Base-by-base conservation (phyloP, 73 alveolate genomes). In the Blepharisma stoltei region DNA sequence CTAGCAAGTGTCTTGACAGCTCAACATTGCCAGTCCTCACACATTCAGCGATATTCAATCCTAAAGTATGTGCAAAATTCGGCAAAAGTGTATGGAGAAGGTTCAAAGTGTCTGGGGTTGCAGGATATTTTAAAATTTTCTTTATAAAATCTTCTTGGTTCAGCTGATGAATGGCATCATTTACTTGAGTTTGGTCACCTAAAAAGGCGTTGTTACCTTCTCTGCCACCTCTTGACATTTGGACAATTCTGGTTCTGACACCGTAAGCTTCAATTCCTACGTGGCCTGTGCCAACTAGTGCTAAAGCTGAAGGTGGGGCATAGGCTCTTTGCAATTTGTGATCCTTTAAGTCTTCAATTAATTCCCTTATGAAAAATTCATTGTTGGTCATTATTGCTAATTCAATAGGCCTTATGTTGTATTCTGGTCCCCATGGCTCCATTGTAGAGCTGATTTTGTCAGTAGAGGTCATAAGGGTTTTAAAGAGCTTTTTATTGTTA, bases 131-230 rank as follows among this genome's bases (percentile, higher is more conserved):
- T 47, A 89, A 50, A 71, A 92, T 55, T 67, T 81, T 78, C 50
- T 77, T 54, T 6, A 94, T 53, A 54, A 88, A 80, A 47, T 52
- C 6, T 54, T 87, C 71, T 18, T 68, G 76, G 25, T 70, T 37
- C n/a, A 68, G 4, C 71, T 80, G 60, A 67, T 68, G 8, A 9
- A 54, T 38, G 6, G 88, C 86, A 43, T 44, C 69, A 37, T 25
- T 54, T 20, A 8, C 69, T 7, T 68, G 27, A 44, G 84, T 86
- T 43, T 71, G 84, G 87, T 96, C 98, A 50, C 87, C 88, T 7
- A 94, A 54, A 81, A 96, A 96, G 55, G 99, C 99, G 88, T 94
- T 95, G 88, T 96, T 94, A 8, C 99, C 99, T 91, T 94, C 87
- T 81, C 94, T 90, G 69, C 90, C 90, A 21, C 98, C 98, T 86